These are phyloP conservation scores for Xylaria acuta DNA, from an alignment of 495 filamentous ascomycete genomes.

Conservation along the genomic window DNA sequence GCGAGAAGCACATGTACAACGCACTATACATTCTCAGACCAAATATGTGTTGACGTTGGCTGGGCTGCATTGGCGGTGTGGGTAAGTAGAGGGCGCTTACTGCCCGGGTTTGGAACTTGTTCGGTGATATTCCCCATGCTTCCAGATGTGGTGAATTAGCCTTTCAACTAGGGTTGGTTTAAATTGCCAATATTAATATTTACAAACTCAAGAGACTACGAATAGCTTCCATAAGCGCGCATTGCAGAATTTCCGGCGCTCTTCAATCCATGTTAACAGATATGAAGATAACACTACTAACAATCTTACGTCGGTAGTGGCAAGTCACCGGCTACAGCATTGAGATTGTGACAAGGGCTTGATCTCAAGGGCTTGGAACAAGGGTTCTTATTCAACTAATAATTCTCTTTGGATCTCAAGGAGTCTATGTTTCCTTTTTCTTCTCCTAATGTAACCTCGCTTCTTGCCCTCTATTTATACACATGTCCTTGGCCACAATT, in stretches of 20 bases:
- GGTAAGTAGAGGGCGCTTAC: background rate
- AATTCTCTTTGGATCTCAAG: too few relatives aligned
- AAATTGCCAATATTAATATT: background rate
- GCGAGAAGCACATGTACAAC: background rate
- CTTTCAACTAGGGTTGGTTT: background rate
- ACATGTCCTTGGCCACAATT: too few relatives aligned
- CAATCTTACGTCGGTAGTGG: background rate
- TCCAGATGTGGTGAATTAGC: background rate
- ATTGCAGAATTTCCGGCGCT: background rate
- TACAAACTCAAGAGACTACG: background rate
- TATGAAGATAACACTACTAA: background rate
- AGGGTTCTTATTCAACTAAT: too few relatives aligned
- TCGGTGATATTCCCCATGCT: too few relatives aligned
- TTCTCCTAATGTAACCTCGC: too few relatives aligned
- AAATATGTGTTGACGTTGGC: background rate
- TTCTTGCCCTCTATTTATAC: too few relatives aligned
- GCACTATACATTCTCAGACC: background rate
- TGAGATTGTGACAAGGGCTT: too few relatives aligned
- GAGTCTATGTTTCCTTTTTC: too few relatives aligned
- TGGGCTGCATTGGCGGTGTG: background rate
- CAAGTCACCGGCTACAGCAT: background rate
- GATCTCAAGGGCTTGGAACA: too few relatives aligned
- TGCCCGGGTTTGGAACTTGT: background rate
- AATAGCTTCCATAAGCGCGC: background rate
- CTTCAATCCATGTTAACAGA: background rate